Conservation (phyloP, 176 grass and related monocot genomes). For the Juncus effusus region DNA sequence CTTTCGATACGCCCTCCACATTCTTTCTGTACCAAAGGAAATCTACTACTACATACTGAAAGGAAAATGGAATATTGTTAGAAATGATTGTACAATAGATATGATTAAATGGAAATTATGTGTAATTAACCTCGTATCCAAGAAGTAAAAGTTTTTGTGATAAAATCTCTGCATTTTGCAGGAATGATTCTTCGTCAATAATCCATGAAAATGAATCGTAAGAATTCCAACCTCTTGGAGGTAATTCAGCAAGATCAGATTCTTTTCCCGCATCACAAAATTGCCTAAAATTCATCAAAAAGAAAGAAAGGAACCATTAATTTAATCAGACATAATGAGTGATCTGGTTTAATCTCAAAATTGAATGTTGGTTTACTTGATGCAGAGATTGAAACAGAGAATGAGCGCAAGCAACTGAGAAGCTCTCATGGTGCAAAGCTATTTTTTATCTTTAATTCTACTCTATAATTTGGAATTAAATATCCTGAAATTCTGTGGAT, state of each 20-base stretch:
- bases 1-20: constrained; percentile 47
- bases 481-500: too few species aligned
- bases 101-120: neutral
- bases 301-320: neutral
- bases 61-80: constrained; percentile 11
- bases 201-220: constrained; percentile 92
- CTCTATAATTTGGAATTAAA: too few species aligned
- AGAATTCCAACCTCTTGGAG: constrained; percentile 92
- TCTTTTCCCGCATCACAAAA: constrained; percentile 22
- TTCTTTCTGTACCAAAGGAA: constrained; percentile 83
- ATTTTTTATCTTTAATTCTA: too few species aligned
- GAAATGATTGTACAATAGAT: constrained; percentile 4
- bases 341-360: neutral
- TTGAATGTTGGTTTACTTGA: neutral
- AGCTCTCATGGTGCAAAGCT: constrained; percentile 11
- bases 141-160: constrained; percentile 50
- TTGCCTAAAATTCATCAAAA: constrained; percentile 28
- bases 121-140: constrained; percentile 65
- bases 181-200: constrained; percentile 61
- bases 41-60: constrained; percentile 76
- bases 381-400: constrained; percentile 11
- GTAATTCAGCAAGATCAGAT: constrained; percentile 24
- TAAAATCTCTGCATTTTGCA: constrained; percentile 69
- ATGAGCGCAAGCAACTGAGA: constrained; percentile 13
- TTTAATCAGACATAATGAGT: neutral